Conservation (phyloP, 2,329 filamentous ascomycete species). For the Calonectria pseudoturangicola region DNA sequence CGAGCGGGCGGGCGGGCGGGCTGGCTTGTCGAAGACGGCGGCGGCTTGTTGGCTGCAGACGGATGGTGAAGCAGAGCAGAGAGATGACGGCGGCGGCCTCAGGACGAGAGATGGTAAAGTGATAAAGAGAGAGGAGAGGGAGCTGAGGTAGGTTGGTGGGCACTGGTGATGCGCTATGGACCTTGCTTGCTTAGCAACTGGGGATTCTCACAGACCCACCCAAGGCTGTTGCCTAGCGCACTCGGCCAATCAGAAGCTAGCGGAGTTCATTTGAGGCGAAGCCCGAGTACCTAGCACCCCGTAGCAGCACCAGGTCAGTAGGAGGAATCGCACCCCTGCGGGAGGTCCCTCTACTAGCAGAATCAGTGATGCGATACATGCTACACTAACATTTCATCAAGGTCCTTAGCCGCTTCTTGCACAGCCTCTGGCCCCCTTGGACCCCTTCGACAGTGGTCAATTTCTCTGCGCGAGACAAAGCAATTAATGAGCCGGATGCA, state of each 20-base stretch:
- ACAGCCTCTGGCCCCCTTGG: slow-evolving; percentile 19
- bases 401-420: slow-evolving; percentile 5
- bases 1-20: slow-evolving; percentile 31
- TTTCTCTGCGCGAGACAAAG: slow-evolving; percentile 21
- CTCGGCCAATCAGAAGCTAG: slow-evolving; percentile 48
- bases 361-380: slow-evolving; percentile 30
- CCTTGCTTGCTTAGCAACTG: slow-evolving; percentile 53
- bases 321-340: slow-evolving; percentile 50
- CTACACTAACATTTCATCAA: slow-evolving; percentile 42
- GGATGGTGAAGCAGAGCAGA: slow-evolving; percentile 28
- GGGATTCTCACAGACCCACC: slow-evolving; percentile 51
- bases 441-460: slow-evolving; percentile 13
- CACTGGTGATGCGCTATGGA: slow-evolving; percentile 23
- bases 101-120: slow-evolving; percentile 41
- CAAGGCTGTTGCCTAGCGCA: slow-evolving; percentile 59
- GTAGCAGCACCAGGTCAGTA: slow-evolving; percentile 30
- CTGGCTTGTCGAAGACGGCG: slow-evolving; percentile 7
- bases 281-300: slow-evolving; percentile 34
- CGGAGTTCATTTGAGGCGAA: slow-evolving; percentile 53
- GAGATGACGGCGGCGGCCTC: slow-evolving; percentile 44
- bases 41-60: slow-evolving; percentile 19
- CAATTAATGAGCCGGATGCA: slow-evolving; percentile 35
- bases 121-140: slow-evolving; percentile 32
- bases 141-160: slow-evolving; percentile 43
- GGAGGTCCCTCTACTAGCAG: slow-evolving; percentile 43